Evolutionary conservation across 208 protist species (phyloP).

Genomic region (Trypanosoma avium): DNA sequence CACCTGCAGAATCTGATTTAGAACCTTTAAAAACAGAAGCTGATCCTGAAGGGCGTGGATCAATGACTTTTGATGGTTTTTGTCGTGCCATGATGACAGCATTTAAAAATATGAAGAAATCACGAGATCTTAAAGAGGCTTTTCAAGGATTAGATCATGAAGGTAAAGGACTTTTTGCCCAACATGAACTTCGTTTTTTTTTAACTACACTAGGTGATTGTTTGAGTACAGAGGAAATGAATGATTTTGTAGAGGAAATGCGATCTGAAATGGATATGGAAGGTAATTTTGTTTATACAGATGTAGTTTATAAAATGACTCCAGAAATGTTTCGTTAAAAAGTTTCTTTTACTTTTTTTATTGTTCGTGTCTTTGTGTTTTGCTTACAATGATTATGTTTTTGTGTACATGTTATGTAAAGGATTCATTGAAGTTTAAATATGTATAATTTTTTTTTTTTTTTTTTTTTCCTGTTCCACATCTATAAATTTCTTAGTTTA

Average conservation of each 20-base stretch:
- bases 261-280: conserved; percentile 87
- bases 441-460: conserved; percentile 5
- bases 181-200: conserved; percentile 92
- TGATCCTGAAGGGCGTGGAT: conserved; percentile 63
- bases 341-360: conserved; percentile 1
- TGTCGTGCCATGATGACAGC: conserved; percentile 67
- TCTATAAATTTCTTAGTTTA: background rate
- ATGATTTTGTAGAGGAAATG: conserved; percentile 87
- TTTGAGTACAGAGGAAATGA: conserved; percentile 90
- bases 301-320: conserved; percentile 85
- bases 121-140: conserved; percentile 86
- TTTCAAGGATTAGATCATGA: conserved; percentile 95
- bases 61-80: conserved; percentile 75
- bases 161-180: conserved; percentile 87
- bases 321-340: conserved; percentile 71
- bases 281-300: conserved; percentile 76
- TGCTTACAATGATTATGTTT: conserved; percentile 5
- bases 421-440: background rate
- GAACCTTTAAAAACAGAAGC: conserved; percentile 53
- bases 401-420: background rate
- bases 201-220: conserved; percentile 94
- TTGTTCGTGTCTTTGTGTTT: conserved; percentile 1
- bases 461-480: conserved; percentile 14
- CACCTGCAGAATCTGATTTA: conserved; percentile 63
- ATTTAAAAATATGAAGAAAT: conserved; percentile 45